Evolutionary conservation across 139 green algal species (phyloP), one percentile per base, ranked within the genome.

Genomic region (Haematococcus lacustris): DNA sequence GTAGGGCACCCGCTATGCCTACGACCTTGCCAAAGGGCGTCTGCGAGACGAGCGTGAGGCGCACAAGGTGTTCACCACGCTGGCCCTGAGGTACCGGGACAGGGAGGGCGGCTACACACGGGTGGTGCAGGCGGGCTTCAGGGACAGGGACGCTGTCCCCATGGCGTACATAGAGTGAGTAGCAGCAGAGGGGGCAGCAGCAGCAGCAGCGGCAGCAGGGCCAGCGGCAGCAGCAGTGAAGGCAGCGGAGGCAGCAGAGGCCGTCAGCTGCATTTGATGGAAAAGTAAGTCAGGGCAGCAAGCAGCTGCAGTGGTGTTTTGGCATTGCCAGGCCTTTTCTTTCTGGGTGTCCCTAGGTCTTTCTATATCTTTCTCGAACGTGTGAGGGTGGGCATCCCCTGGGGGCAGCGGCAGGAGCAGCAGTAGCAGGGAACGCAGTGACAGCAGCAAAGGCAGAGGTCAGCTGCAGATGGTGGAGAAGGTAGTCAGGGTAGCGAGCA

Each of bases 91-190:
- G 25, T 98, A 98, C 76, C 74, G 77, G n/a, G 78, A 93, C 4
- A 74, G 94, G 33, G 70, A 85, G 7, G 94, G 94, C 5, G 94
- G 94, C 41, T 98, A 97, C 83, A 97, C 93, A 1, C 78, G 93
- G 7, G 80, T 98, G 6, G 72, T 97, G 43, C 81, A 78, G 23
- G 89, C 88, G 0, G 71, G 90, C 2, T 75, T 81, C 53, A 76
- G 93, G 3, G 53, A 78, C 7, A 78, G 82, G 28, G 93, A 98
- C 66, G 82, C 90, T 13, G 91, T 91, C 32, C 80, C 87, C 28
- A 92, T 97, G 82, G 93, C 93, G 0, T 94, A 89, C 77, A 93
- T 98, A 32, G 93, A 98, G 85, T 96, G 64, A 83, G 85, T 78
- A 32, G 35, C 1, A 25, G 1, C n/a, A 7, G 33, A 32, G 3